Conservation (phyloP, 805 yeast genomes). For the Ogataea populi-albae region DNA sequence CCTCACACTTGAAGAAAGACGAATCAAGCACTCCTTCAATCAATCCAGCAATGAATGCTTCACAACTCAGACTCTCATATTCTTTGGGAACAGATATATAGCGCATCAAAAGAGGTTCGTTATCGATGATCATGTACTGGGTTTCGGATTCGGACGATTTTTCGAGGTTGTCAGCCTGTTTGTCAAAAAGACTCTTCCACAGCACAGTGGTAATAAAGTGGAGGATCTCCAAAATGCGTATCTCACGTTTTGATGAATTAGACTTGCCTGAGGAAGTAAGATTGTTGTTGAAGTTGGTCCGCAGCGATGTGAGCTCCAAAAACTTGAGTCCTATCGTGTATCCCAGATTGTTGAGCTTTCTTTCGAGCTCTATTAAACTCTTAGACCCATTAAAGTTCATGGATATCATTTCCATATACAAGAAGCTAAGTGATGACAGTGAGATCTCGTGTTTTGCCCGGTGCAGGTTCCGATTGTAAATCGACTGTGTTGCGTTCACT, state of each 20-base stretch:
- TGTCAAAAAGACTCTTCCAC: slow-evolving; percentile 75
- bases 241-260: slow-evolving; percentile 62
- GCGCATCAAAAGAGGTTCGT: slow-evolving; percentile 65
- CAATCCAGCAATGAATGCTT: slow-evolving; percentile 82
- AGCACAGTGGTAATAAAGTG: slow-evolving; percentile 72
- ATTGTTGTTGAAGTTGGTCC: slow-evolving; percentile 53
- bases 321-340: slow-evolving; percentile 72
- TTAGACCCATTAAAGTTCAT: slow-evolving; percentile 59
- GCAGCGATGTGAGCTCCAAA: slow-evolving; percentile 62
- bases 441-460: slow-evolving; percentile 67
- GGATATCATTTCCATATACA: slow-evolving; percentile 68
- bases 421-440: slow-evolving; percentile 61
- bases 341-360: slow-evolving; percentile 64
- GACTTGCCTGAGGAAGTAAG: slow-evolving; percentile 53
- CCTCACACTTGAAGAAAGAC: slow-evolving; percentile 68
- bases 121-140: slow-evolving; percentile 76
- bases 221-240: slow-evolving; percentile 66
- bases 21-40: slow-evolving; percentile 79
- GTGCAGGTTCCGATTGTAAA: slow-evolving; percentile 68
- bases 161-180: slow-evolving; percentile 52
- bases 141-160: slow-evolving; percentile 55
- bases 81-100: slow-evolving; percentile 79
- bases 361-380: slow-evolving; percentile 65
- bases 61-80: slow-evolving; percentile 71
- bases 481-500: slow-evolving; percentile 29